These are phyloP conservation scores for Corylus avellana DNA, from an alignment of 306 rosid species.

Conservation along the genomic window DNA sequence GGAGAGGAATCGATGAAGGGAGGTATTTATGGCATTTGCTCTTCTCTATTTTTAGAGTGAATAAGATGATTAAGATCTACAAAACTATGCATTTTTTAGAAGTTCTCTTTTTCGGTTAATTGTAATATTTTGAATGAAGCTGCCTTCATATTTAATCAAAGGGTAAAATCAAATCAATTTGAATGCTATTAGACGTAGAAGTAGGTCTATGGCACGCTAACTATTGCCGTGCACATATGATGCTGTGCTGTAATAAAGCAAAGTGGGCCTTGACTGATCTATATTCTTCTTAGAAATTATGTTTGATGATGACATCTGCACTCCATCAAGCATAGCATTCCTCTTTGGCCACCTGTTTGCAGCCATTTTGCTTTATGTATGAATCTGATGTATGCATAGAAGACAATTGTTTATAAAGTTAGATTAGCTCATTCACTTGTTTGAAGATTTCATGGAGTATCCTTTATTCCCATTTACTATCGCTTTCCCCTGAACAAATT, in stretches of 20 bases:
- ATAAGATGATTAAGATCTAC: not conserved
- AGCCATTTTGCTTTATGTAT: not conserved
- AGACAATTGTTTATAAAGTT: not conserved
- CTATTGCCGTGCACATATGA: not conserved
- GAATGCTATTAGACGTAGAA: not conserved
- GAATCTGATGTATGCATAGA: not conserved
- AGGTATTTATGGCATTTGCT: not conserved
- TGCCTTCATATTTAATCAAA: not conserved
- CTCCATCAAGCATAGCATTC: not conserved
- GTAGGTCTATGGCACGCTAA: not conserved
- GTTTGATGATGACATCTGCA: not conserved
- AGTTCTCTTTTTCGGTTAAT: not conserved
- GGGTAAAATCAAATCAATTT: not conserved
- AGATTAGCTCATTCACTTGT: not conserved
- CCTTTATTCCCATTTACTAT: not conserved
- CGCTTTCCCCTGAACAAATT: not conserved
- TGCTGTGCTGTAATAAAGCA: not conserved
- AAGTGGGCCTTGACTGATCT: not conserved
- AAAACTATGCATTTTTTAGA: not conserved
- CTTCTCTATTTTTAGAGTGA: not conserved
- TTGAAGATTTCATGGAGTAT: not conserved
- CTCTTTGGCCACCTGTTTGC: not conserved
- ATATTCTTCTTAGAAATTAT: not conserved
- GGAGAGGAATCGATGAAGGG: not conserved
- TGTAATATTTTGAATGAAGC: not conserved